phyloP scores from a whole-genome alignment of 192 early-diverging fungal genomes.

The Coemansia sp. region DNA sequence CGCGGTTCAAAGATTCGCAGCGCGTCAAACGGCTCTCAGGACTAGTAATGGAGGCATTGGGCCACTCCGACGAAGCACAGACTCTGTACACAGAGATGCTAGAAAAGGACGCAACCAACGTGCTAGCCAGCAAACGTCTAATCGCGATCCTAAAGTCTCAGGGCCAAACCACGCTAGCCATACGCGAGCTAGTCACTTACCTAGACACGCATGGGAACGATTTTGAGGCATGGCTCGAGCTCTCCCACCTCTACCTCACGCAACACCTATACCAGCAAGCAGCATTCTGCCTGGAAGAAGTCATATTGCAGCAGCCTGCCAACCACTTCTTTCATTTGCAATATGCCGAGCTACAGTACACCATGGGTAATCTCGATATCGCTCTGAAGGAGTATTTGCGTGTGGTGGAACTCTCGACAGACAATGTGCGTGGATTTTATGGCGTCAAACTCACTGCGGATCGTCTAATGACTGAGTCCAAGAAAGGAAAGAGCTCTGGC shows the following conservation, averaged over 20 bases:
- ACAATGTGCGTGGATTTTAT: conserved; percentile 87
- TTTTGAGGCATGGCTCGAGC: conserved; percentile 88
- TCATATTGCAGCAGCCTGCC: conserved; percentile 83
- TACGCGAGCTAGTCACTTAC: conserved; percentile 71
- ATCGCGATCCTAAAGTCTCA: conserved; percentile 73
- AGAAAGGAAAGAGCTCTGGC: not conserved
- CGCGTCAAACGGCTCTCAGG: conserved; percentile 76
- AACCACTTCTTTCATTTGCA: conserved; percentile 87
- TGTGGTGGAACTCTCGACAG: conserved; percentile 84
- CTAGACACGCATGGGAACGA: conserved; percentile 86
- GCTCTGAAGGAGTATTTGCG: conserved; percentile 89
- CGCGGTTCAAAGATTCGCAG: conserved; percentile 67
- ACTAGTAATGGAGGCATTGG: conserved; percentile 78
- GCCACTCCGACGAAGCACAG: conserved; percentile 69
- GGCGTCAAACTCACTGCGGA: conserved; percentile 71
- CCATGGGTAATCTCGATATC: conserved; percentile 64
- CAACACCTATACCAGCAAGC: conserved; percentile 80
- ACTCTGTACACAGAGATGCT: conserved; percentile 77
- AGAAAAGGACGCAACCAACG: conserved; percentile 76
- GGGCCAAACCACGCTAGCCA: conserved; percentile 70
- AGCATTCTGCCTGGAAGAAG: conserved; percentile 88
- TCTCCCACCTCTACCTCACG: conserved; percentile 73
- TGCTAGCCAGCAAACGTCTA: conserved; percentile 75
- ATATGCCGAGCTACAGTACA: conserved; percentile 87
- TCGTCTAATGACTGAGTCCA: conserved; percentile 23